These are phyloP conservation scores for Geranomyces michiganensis DNA, from an alignment of 192 early-diverging fungal genomes.

Conservation along the genomic window DNA sequence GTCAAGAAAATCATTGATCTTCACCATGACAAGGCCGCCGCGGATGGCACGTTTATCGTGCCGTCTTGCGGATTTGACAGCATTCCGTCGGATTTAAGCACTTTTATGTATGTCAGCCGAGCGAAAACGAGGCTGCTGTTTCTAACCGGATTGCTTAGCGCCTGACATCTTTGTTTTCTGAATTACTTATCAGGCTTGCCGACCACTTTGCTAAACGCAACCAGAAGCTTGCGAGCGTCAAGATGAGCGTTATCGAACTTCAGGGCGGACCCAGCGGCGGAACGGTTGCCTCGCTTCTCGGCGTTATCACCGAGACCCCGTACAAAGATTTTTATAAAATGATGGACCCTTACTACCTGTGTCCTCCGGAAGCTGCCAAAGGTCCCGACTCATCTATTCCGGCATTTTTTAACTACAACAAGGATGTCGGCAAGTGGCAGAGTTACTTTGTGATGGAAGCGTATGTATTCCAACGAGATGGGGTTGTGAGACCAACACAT, in stretches of 20 bases:
- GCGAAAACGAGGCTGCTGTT: not conserved
- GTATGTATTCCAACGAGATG: too few relatives aligned
- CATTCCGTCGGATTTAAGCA: slow-evolving; percentile 84
- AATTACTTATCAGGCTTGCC: slow-evolving; percentile 34
- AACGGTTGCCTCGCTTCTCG: slow-evolving; percentile 55
- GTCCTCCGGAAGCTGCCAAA: slow-evolving; percentile 17
- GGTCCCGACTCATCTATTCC: slow-evolving; percentile 8
- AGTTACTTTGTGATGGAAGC: slow-evolving; percentile 64
- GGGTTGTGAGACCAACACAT: too few relatives aligned
- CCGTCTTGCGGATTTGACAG: slow-evolving; percentile 90
- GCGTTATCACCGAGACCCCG: slow-evolving; percentile 28
- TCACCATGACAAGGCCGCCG: slow-evolving; percentile 68
- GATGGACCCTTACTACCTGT: slow-evolving; percentile 39
- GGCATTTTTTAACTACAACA: slow-evolving; percentile 34
- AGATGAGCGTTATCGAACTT: slow-evolving; percentile 15
- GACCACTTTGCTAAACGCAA: slow-evolving; percentile 48
- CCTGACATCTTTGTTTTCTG: not conserved
- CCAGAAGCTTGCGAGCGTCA: slow-evolving; percentile 28
- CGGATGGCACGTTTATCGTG: slow-evolving; percentile 71
- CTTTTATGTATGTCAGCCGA: slow-evolving; percentile 57
- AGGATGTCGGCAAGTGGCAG: slow-evolving; percentile 64
- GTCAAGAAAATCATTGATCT: slow-evolving; percentile 65
- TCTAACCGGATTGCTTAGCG: too few relatives aligned
- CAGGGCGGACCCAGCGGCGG: slow-evolving; percentile 69
- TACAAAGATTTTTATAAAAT: slow-evolving; percentile 32